Base-by-base conservation (phyloP, 208 protist species). In the Crithidia thermophila region DNA sequence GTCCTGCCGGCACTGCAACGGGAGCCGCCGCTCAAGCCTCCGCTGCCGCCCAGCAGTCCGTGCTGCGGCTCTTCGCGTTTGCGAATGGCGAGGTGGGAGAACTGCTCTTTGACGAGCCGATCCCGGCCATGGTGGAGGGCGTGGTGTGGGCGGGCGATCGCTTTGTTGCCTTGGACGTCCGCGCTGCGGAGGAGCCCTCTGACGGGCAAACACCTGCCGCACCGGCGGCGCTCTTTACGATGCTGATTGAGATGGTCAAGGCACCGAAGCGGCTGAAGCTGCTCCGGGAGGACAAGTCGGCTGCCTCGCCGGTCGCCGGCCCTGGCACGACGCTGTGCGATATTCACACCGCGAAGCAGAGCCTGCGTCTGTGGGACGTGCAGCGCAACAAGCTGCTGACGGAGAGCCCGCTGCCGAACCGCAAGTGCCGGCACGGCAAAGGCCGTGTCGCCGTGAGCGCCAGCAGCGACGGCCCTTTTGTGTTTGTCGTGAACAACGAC, bases 401-500 rank as follows among this genome's bases (percentile, higher is more conserved):
- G 34, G 79, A 73, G 51, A 57, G 77, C 16, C 25, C 28, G 2
- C 40, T 91, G 46, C 67, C 69, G 4, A 84, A 77, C n/a, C 71
- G 69, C 28, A 69, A 50, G 43, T 67, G 56, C 16, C 70, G 69
- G 7, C 67, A 79, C 33, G 63, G 74, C 25, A 83, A 75, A 46
- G 27, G 25, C 18, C 70, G 79, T 37, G 18, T 20, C 20, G 67
- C 70, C 30, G 31, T 18, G 20, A 56, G 58, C 36, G 66, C 76
- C 11, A 67, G 66, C 65, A 75, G 82, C 68, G 53, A 72, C 8
- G 85, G 87, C 0, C 79, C 84, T 45, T 94, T 94, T 77, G 68
- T 74, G 50, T 83, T 96, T 58, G 67, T 90, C 3, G 67, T 76
- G 10, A 83, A 90, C 59, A 57, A 87, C 31, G 84, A 94, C 62